Evolutionary conservation across 139 green algal genomes (phyloP), one percentile per base, ranked within the genome.

Genomic region (Penium margaritaceum): DNA sequence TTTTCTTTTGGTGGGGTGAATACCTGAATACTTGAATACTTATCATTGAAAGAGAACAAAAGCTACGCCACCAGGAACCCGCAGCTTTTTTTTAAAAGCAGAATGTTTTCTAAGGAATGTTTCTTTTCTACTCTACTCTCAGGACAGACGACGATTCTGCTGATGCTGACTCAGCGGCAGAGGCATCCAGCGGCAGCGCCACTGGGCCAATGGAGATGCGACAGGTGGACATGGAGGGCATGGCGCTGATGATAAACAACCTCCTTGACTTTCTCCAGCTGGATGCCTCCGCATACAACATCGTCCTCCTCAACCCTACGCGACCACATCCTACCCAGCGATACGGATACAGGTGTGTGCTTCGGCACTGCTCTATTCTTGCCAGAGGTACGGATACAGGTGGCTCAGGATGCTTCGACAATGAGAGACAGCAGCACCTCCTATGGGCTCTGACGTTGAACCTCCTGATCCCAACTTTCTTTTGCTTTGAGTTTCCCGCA

Each of bases 211-310:
- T 9, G 9, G n/a, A n/a, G 9, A 7, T 67, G 44, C 58, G 34
- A n/a, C 81, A 90, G 83, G 86, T 92, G n/a, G 88, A 92, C 68
- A 83, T 83, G 0, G 1, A 51, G 12, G 81, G 79, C 55, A 77
- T 92, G 67, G 85, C 88, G 72, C 34, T 43, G 0, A 81, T 91
- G 37, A 61, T 91, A 1, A 74, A 88, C 76, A 75, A 76, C 67
- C 88, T 92, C n/a, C 3, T 90, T 5, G 21, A 43, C 9, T 53
- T 63, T 0, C 66, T 92, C 38, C 82, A 86, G 12, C 47, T 92
- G 21, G 36, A 77, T 29, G 36, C 21, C 64, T 14, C 3, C 9
- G 74, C 64, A 3, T 76, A 76, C 51, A 76, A 80, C 65, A 38
- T 80, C 3, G 3, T 80, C 5, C 27, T 76, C 12, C 55, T 80